A percentile compares a stretch with the other conserved stretches of the same genome.
phyloP scores from a whole-genome alignment of 768 basidiomycete species.

The Tephrocybe rancida region DNA sequence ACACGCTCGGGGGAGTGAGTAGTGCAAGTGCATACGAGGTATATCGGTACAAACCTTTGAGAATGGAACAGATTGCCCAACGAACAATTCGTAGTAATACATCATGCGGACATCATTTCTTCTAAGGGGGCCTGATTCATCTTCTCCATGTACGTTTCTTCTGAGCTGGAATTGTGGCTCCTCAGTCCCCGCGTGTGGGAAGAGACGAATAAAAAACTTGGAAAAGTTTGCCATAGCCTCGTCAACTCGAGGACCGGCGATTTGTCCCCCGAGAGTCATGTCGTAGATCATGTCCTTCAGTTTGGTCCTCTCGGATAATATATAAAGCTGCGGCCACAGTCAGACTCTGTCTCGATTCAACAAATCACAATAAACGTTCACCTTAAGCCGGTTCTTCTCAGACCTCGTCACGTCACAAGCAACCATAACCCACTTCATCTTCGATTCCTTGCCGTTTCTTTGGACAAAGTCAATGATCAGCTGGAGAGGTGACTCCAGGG shows the following conservation, averaged over 20 bases:
- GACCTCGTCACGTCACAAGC: constrained; percentile 14
- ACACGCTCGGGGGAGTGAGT: not conserved
- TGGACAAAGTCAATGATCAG: constrained; percentile 9
- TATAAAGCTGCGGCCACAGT: constrained; percentile 5
- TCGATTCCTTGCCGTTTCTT: constrained; percentile 11
- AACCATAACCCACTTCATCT: constrained; percentile 13
- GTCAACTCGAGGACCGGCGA: constrained; percentile 12
- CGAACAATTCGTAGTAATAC: too few species aligned
- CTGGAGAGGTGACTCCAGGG: constrained; percentile 5
- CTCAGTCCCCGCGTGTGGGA: constrained; percentile 14
- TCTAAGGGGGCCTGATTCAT: not conserved
- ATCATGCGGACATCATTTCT: constrained; percentile 1
- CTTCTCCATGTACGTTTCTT: constrained; percentile 7
- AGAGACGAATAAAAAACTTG: constrained; percentile 15
- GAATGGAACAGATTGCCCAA: not conserved
- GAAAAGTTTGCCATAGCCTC: constrained; percentile 13
- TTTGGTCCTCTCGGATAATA: constrained; percentile 10
- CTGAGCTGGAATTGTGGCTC: constrained; percentile 4
- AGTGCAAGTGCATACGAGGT: not conserved
- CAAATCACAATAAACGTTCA: not conserved
- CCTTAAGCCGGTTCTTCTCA: too few species aligned
- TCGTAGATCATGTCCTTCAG: constrained; percentile 18
- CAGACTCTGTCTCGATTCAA: too few species aligned
- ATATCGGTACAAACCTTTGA: not conserved
- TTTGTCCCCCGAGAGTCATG: constrained; percentile 12